Percentiles rank a stretch among this genome's conserved stretches.
Evolutionary conservation across 805 yeast genomes (phyloP).

Genomic region (Ogataea pilisensis): DNA sequence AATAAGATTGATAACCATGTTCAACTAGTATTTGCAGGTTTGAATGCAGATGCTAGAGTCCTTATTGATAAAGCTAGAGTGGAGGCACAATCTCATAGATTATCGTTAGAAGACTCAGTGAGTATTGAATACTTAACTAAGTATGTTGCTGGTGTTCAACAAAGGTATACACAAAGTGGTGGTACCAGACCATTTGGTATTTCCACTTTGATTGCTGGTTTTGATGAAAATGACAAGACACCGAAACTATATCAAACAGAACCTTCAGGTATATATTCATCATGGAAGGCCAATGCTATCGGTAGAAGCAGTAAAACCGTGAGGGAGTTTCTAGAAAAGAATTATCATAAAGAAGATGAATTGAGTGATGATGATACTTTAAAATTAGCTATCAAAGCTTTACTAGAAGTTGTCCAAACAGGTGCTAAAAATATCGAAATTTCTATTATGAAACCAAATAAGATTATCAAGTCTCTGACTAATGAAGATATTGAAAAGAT

Average conservation of each 20-base stretch:
- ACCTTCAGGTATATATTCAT: slow-evolving; percentile 94
- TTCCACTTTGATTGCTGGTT: slow-evolving; percentile 92
- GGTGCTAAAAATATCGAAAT: slow-evolving; percentile 96
- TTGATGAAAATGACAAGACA: slow-evolving; percentile 75
- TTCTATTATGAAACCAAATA: slow-evolving; percentile 74
- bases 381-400: slow-evolving; percentile 75
- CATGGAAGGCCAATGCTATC: slow-evolving; percentile 97
- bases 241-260: slow-evolving; percentile 93
- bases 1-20: slow-evolving; percentile 88
- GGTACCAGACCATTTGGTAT: slow-evolving; percentile 99
- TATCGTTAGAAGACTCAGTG: slow-evolving; percentile 93
- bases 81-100: slow-evolving; percentile 91
- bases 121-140: slow-evolving; percentile 87
- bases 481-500: slow-evolving; percentile 69
- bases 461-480: slow-evolving; percentile 52
- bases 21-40: slow-evolving; percentile 91
- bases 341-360: slow-evolving; percentile 56
- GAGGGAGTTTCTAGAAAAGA: slow-evolving; percentile 90
- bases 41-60: slow-evolving; percentile 97
- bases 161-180: slow-evolving; percentile 94
- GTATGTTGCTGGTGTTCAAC: slow-evolving; percentile 97
- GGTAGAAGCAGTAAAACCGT: slow-evolving; percentile 95
- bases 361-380: slow-evolving; percentile 66
- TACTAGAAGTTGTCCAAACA: slow-evolving; percentile 95
- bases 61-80: slow-evolving; percentile 92